Evolutionary conservation across 495 filamentous ascomycete genomes (phyloP).

Genomic region (Stereocaulon alpinum): DNA sequence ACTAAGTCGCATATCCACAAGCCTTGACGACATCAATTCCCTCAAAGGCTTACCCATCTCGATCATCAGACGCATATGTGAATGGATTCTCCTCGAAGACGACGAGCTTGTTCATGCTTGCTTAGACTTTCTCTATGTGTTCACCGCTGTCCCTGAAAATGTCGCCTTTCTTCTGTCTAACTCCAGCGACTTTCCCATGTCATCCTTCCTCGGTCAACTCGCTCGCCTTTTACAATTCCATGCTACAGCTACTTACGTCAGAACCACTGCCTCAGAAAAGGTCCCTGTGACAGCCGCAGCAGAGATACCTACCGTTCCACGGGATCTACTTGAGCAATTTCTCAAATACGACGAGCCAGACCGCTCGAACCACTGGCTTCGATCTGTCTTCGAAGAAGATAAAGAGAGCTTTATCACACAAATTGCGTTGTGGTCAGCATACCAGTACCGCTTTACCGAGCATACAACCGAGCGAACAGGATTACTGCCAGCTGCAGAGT

Average conservation of each 20-base stretch:
- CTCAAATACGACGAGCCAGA: conserved; percentile 72
- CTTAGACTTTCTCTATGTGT: conserved; percentile 93
- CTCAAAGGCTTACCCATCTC: conserved; percentile 58
- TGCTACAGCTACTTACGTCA: conserved; percentile 36
- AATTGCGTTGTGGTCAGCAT: conserved; percentile 93
- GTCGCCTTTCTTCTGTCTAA: conserved; percentile 53
- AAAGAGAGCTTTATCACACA: conserved; percentile 79
- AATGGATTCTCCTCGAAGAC: conserved; percentile 80
- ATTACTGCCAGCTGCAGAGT: conserved; percentile 80
- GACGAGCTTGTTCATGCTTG: conserved; percentile 79
- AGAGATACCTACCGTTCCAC: conserved; percentile 65
- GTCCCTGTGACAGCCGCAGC: conserved; percentile 39
- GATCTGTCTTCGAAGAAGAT: conserved; percentile 68
- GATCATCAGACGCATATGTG: conserved; percentile 58
- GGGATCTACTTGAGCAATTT: conserved; percentile 65
- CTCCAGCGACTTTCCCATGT: conserved; percentile 49
- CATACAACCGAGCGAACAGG: conserved; percentile 38
- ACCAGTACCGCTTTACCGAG: conserved; percentile 68
- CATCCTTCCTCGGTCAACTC: conserved; percentile 63
- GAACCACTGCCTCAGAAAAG: conserved; percentile 35
- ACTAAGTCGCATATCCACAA: conserved; percentile 78
- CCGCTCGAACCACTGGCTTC: conserved; percentile 72
- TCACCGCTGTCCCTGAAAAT: conserved; percentile 77
- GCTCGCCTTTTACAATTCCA: conserved; percentile 63
- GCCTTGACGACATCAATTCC: conserved; percentile 53